Evolutionary conservation across 306 rosid genomes (phyloP).

Genomic region (Notholithocarpus densiflorus): DNA sequence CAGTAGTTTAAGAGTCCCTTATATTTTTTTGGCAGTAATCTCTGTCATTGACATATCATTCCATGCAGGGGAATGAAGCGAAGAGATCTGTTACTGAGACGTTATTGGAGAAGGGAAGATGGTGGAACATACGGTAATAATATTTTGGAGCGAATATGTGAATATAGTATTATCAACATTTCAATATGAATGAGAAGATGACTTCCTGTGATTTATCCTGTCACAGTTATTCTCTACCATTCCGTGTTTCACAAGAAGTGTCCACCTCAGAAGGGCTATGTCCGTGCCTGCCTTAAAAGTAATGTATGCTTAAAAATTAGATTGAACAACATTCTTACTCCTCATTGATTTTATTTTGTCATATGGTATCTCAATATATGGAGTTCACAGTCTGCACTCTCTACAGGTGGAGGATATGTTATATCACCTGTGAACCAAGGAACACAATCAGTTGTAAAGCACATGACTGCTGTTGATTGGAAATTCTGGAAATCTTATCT

Average conservation of each 20-base stretch:
- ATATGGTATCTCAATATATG: too few relatives aligned
- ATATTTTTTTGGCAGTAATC: background rate
- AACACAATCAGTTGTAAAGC: slow-evolving; percentile 70
- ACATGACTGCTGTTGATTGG: slow-evolving; percentile 95
- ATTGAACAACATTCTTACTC: background rate
- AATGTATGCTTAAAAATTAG: slow-evolving; percentile 47
- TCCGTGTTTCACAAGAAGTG: slow-evolving; percentile 73
- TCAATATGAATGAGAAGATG: background rate
- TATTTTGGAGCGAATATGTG: background rate
- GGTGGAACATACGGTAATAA: slow-evolving; percentile 87
- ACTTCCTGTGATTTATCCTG: slow-evolving; percentile 11
- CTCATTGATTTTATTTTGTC: slow-evolving; percentile 15
- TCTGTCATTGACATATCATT: slow-evolving; percentile 27
- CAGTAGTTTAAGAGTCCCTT: background rate
- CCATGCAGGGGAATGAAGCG: slow-evolving; percentile 75
- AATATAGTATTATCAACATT: background rate
- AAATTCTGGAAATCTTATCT: slow-evolving; percentile 71
- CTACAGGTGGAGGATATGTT: slow-evolving; percentile 86
- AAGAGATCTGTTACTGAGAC: slow-evolving; percentile 71
- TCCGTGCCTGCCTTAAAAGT: slow-evolving; percentile 96
- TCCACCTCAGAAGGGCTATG: slow-evolving; percentile 65
- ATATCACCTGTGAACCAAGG: slow-evolving; percentile 71
- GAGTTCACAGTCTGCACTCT: background rate
- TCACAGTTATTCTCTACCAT: slow-evolving; percentile 71
- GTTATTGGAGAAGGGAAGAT: slow-evolving; percentile 96